Evolutionary conservation across 352 stramenopile species (phyloP), one percentile per base, ranked within the genome.

Genomic region (Pythium aristosporum): DNA sequence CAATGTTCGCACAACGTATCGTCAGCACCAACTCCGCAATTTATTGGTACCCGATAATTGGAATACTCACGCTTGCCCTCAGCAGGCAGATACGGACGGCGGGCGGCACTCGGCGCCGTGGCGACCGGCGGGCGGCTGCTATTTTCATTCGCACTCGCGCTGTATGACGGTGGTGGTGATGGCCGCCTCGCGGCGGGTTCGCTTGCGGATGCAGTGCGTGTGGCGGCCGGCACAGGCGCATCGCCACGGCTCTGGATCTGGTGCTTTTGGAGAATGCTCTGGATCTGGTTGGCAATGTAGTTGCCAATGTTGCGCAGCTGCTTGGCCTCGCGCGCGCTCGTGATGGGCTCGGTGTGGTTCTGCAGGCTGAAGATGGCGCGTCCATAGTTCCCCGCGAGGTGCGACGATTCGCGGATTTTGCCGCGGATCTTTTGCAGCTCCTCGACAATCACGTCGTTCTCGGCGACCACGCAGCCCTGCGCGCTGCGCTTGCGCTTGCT

Each of bases 231-330:
- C 18, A 36, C 34, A 28, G 28, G 3, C 3, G 0, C 37, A 10
- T 11, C 42, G 21, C 18, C 46, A 25, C 12, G 7, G 34, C 62
- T 47, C 44, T 61, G 63, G 49, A 61, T 47, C 57, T 67, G 65
- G 41, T 78, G 63, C 54, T 78, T 87, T n/a, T 79, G 64, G 20
- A 95, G 61, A 43, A 94, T 87, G 16, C 77, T 67, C 50, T 94
- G 80, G 57, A 95, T 92, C 66, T 94, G 82, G 69, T 92, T 92
- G 49, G 82, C 82, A 60, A 95, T 77, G 72, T 92, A 95, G 67
- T 92, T 95, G 69, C 87, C 87, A 20, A 95, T 82, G 63, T 90
- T 77, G 42, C 71, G 67, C 37, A 95, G 71, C 61, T 77, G 63
- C 63, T 88, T 91, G 63, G 87, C 87, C 56, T 93, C 72, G 2